Conservation (phyloP, 768 basidiomycete species). For the Collybiopsis luxurians region DNA sequence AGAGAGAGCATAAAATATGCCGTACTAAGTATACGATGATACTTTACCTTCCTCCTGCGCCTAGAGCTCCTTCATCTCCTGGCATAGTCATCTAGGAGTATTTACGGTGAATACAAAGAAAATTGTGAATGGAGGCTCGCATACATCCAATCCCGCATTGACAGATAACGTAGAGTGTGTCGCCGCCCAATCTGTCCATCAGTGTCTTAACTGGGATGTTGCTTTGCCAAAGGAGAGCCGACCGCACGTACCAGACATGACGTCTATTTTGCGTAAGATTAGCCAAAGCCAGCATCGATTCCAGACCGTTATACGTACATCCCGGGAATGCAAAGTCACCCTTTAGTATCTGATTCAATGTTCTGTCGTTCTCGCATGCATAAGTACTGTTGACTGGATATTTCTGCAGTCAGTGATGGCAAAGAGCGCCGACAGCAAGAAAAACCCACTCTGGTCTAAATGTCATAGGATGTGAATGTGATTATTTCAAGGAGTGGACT, state of each 20-base stretch:
- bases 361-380: conserved; percentile 62
- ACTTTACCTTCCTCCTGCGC: conserved; percentile 18
- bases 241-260: conserved; percentile 40
- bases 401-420: conserved; percentile 11
- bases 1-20: too few relatives aligned
- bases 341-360: conserved; percentile 61
- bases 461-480: too few relatives aligned
- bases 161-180: conserved; percentile 56
- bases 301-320: conserved; percentile 33
- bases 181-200: conserved; percentile 59
- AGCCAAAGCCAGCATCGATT: background rate
- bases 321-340: conserved; percentile 66
- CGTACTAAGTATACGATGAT: too few relatives aligned
- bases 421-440: background rate
- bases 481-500: background rate
- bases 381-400: conserved; percentile 50
- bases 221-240: background rate
- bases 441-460: conserved; percentile 19
- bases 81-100: conserved; percentile 66
- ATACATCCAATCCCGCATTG: conserved; percentile 60
- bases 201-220: background rate
- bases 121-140: conserved; percentile 12
- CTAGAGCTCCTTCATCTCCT: conserved; percentile 45
- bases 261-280: conserved; percentile 29
- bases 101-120: background rate